Conservation (phyloP, 192 early-diverging fungal species). For the Paraglomus brasilianum region DNA sequence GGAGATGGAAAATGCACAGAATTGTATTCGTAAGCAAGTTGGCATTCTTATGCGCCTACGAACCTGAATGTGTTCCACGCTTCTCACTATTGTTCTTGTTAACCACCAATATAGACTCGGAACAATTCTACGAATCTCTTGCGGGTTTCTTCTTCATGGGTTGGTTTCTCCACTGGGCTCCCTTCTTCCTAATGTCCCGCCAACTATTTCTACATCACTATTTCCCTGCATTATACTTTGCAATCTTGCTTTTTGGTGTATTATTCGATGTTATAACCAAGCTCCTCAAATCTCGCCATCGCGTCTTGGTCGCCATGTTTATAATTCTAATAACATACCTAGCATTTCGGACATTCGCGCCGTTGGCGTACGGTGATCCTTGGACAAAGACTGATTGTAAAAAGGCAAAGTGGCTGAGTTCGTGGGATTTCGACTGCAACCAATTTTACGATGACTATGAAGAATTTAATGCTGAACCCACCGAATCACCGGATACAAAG, state of each 20-base stretch:
- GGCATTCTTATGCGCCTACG: not conserved
- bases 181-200: conserved; percentile 88
- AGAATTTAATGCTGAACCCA: conserved; percentile 25
- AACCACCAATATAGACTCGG: conserved; percentile 37
- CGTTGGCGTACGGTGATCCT: conserved; percentile 78
- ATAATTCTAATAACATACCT: conserved; percentile 52
- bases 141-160: conserved; percentile 69
- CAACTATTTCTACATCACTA: conserved; percentile 95
- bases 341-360: conserved; percentile 68
- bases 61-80: not conserved
- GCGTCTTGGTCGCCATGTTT: conserved; percentile 51
- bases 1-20: no score
- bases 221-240: conserved; percentile 89
- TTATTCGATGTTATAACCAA: conserved; percentile 73
- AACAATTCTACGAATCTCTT: conserved; percentile 54
- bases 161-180: conserved; percentile 83
- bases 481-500: not conserved
- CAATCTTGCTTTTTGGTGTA: conserved; percentile 69
- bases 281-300: conserved; percentile 53
- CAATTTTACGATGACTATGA: conserved; percentile 30
- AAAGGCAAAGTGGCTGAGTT: conserved; percentile 70
- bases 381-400: conserved; percentile 78
- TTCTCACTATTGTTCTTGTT: conserved; percentile 36
- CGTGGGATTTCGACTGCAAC: conserved; percentile 86
- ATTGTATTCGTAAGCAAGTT: no score